A percentile compares a stretch with the other conserved stretches of the same genome.
Evolutionary conservation across 345 rosid species (phyloP).

Genomic region (Acer campestre): DNA sequence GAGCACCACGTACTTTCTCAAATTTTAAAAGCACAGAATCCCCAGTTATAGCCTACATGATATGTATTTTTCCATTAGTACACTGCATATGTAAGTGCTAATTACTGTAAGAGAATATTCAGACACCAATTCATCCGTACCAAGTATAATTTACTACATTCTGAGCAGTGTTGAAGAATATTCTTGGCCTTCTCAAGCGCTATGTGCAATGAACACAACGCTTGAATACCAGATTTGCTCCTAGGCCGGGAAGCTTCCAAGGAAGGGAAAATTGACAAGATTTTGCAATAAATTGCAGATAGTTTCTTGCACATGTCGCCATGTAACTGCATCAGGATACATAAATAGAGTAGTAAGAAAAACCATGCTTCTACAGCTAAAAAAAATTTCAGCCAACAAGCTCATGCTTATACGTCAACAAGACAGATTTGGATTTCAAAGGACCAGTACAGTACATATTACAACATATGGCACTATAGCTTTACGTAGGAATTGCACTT

Average conservation of each 20-base stretch:
- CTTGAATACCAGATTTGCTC: conserved; percentile 96
- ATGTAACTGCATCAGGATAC: conserved; percentile 66
- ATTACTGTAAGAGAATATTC: conserved; percentile 1
- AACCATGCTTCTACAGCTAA: not conserved
- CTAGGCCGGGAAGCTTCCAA: conserved; percentile 98
- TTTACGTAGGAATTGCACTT: not conserved
- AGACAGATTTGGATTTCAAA: not conserved
- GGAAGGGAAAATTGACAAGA: conserved; percentile 75
- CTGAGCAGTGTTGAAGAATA: conserved; percentile 90
- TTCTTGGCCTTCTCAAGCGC: conserved; percentile 88
- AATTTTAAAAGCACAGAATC: conserved; percentile 88
- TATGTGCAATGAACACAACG: conserved; percentile 89
- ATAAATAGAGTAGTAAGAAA: conserved; percentile 1
- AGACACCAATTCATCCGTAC: conserved; percentile 35
- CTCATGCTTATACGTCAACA: not conserved
- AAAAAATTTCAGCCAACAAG: not conserved
- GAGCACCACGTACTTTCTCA: conserved; percentile 73
- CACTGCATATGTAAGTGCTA: not conserved
- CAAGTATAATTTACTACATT: conserved; percentile 91
- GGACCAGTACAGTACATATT: not conserved
- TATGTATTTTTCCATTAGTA: conserved; percentile 14
- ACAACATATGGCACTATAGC: not conserved
- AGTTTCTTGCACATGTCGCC: conserved; percentile 87
- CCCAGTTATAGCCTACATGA: conserved; percentile 87
- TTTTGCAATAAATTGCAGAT: conserved; percentile 70